Evolutionary conservation across 1,139 yeast species (phyloP).

Genomic region (Pneumocystis canis): DNA sequence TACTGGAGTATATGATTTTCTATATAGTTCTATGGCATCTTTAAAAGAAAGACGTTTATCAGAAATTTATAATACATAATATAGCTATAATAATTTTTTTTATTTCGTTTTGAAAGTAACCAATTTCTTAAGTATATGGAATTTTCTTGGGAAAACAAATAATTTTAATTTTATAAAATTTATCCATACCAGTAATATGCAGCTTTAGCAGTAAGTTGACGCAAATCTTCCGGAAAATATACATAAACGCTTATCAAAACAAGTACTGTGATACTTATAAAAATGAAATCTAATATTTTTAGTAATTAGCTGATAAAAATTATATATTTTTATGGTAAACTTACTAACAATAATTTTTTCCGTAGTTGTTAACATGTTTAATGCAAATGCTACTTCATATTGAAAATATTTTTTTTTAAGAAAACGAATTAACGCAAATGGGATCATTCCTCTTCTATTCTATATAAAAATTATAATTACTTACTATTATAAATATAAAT

Average conservation of each 20-base stretch:
- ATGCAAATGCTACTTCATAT: background rate
- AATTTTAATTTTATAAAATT: background rate
- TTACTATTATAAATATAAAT: background rate
- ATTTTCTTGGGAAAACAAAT: background rate
- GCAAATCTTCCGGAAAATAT: conserved; percentile 2
- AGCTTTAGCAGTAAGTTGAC: background rate
- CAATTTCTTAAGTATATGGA: background rate
- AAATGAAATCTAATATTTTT: background rate
- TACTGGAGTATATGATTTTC: conserved; percentile 7
- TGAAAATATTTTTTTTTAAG: background rate
- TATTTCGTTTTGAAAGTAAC: background rate
- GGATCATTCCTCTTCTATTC: background rate
- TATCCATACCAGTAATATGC: background rate
- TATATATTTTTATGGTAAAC: background rate
- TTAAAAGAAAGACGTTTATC: conserved; percentile 1
- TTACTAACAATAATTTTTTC: conserved; percentile 1
- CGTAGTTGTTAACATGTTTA: conserved; percentile 1
- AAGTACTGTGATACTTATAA: background rate
- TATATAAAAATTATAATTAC: background rate
- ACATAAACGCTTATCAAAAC: background rate
- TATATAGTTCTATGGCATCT: conserved; percentile 8
- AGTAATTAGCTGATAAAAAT: background rate
- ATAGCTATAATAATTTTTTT: background rate
- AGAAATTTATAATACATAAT: background rate
- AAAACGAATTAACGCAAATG: background rate